Conservation (phyloP, 371 early-diverging fungal species). For the Mucor velutinosus region DNA sequence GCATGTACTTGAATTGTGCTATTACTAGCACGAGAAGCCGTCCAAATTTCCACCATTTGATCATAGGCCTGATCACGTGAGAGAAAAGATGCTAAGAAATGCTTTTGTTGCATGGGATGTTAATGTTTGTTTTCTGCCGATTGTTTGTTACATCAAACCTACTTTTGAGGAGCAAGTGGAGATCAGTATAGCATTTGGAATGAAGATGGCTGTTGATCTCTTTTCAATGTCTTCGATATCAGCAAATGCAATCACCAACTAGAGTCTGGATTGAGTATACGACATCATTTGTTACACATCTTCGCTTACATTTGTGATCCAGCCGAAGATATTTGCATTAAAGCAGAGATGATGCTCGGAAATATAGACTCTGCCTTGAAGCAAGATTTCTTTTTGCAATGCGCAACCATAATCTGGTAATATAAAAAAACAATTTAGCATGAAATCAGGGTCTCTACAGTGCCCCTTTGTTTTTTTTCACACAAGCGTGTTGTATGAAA, state of each 20-base stretch:
- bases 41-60: conserved; percentile 76
- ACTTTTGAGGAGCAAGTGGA: conserved; percentile 72
- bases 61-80: conserved; percentile 79
- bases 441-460: background rate
- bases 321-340: conserved; percentile 96
- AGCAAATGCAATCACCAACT: conserved; percentile 82
- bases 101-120: conserved; percentile 25
- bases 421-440: background rate
- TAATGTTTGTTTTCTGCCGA: background rate
- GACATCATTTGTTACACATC: background rate
- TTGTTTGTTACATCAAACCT: conserved; percentile 9
- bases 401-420: conserved; percentile 85
- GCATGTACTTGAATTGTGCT: conserved; percentile 24
- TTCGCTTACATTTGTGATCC: conserved; percentile 81
- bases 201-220: conserved; percentile 76
- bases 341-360: conserved; percentile 89
- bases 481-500: background rate
- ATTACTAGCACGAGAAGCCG: conserved; percentile 19
- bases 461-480: background rate
- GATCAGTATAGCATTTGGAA: conserved; percentile 87
- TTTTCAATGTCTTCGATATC: conserved; percentile 86
- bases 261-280: background rate
- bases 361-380: conserved; percentile 91
- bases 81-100: conserved; percentile 83
- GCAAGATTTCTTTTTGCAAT: conserved; percentile 88